Conservation (phyloP, 163 green algal species). For the Prototheca stagnorum region DNA sequence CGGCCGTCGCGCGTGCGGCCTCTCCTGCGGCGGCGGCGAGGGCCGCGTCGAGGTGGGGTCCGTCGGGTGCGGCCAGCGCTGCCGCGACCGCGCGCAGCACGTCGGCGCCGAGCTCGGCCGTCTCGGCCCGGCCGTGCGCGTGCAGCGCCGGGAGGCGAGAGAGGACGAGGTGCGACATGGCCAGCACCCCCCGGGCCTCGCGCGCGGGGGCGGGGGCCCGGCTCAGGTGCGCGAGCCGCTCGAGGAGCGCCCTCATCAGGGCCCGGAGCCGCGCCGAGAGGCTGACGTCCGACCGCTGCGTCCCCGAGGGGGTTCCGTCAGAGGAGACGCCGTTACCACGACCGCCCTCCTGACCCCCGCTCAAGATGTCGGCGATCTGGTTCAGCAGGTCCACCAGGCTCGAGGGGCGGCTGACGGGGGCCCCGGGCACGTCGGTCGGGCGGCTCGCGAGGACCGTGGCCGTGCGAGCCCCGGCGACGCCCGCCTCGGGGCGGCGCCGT, state of each 20-base stretch:
- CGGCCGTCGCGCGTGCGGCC: too few species aligned
- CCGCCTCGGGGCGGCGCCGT: too few species aligned
- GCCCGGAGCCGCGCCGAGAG: constrained; percentile 2
- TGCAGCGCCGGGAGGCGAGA: not conserved
- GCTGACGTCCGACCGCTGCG: constrained; percentile 4
- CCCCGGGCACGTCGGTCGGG: not conserved
- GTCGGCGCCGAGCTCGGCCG: too few species aligned
- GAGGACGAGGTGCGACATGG: not conserved
- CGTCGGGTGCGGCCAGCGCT: not conserved
- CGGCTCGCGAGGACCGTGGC: too few species aligned
- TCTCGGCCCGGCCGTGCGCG: not conserved
- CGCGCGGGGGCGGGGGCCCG: not conserved
- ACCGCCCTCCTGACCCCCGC: constrained; percentile 13
- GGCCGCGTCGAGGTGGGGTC: not conserved
- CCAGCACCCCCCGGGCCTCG: not conserved
- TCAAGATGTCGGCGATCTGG: constrained; percentile 20
- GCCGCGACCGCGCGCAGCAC: too few species aligned
- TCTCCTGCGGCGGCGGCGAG: too few species aligned
- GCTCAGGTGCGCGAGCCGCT: constrained; percentile 1
- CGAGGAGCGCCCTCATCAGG: constrained; percentile 19
- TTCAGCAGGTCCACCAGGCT: constrained; percentile 8
- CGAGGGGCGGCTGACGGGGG: not conserved
- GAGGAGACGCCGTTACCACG: too few species aligned
- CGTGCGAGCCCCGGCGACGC: too few species aligned
- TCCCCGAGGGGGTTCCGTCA: too few species aligned